Percentiles rank a stretch among this genome's conserved stretches.
Evolutionary conservation across 108 stramenopile genomes (phyloP).

Genomic region (Skeletonema marinoi): DNA sequence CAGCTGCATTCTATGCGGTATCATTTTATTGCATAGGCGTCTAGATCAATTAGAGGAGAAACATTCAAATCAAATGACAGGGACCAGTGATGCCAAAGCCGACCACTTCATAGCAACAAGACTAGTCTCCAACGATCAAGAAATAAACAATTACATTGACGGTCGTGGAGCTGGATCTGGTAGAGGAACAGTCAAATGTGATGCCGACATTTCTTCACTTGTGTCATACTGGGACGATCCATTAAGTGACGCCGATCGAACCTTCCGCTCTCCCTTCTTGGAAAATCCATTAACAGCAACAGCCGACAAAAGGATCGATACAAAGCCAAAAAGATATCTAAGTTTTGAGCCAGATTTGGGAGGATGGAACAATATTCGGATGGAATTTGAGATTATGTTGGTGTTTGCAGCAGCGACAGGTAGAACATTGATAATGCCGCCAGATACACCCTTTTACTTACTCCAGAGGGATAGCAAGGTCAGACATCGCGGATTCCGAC

Average conservation of each 20-base stretch:
- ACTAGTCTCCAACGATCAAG: not conserved
- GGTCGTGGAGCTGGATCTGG: slow-evolving; percentile 13
- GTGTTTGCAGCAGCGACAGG: slow-evolving; percentile 82
- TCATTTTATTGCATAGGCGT: not conserved
- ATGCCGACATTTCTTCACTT: slow-evolving; percentile 17
- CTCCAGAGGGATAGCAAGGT: slow-evolving; percentile 59
- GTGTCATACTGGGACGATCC: slow-evolving; percentile 76
- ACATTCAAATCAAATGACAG: not conserved
- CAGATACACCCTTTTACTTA: slow-evolving; percentile 77
- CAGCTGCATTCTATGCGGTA: not conserved
- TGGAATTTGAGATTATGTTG: slow-evolving; percentile 80
- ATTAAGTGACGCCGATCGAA: slow-evolving; percentile 51
- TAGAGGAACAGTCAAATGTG: slow-evolving; percentile 19
- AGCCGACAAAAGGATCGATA: not conserved
- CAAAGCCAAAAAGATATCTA: slow-evolving; percentile 37
- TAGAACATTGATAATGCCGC: slow-evolving; percentile 82
- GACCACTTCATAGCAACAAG: not conserved
- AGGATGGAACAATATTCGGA: slow-evolving; percentile 78
- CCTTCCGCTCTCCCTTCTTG: slow-evolving; percentile 57
- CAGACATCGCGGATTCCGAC: slow-evolving; percentile 64
- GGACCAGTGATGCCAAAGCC: not conserved
- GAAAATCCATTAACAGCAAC: slow-evolving; percentile 1
- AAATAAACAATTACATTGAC: not conserved
- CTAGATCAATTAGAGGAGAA: not conserved
- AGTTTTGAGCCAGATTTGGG: slow-evolving; percentile 58